A percentile compares a stretch with the other conserved stretches of the same genome.
phyloP scores from a whole-genome alignment of 176 grass and related monocot species.

The Puya raimondii region DNA sequence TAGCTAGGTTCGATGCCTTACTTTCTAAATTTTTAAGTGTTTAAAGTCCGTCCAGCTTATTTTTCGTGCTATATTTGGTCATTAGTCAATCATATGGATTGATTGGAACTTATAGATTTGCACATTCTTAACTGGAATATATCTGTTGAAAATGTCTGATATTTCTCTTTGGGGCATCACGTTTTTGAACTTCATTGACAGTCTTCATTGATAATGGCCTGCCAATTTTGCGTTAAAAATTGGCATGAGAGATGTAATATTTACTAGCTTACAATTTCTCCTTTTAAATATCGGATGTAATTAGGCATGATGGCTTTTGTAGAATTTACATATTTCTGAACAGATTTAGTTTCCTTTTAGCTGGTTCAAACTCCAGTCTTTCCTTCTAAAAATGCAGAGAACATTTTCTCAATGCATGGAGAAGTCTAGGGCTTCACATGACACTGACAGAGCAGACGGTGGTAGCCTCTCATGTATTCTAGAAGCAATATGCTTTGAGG shows the following conservation, averaged over 20 bases:
- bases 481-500: slow-evolving; percentile 3
- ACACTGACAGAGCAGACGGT: slow-evolving; percentile 6
- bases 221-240: neutral
- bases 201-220: too few species aligned
- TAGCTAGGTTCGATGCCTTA: too few species aligned
- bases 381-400: slow-evolving; percentile 9
- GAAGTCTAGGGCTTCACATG: slow-evolving; percentile 16
- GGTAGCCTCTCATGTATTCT: slow-evolving; percentile 4
- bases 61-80: too few species aligned
- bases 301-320: neutral
- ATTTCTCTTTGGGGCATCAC: too few species aligned
- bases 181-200: too few species aligned
- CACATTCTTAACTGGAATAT: too few species aligned
- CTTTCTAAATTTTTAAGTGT: too few species aligned
- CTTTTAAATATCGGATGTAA: neutral
- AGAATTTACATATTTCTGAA: neutral
- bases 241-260: neutral
- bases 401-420: slow-evolving; percentile 21
- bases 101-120: too few species aligned
- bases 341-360: slow-evolving; percentile 6
- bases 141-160: too few species aligned
- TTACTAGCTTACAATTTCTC: neutral
- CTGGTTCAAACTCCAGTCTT: neutral
- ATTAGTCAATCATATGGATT: too few species aligned
- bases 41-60: too few species aligned